Conservation (phyloP, 306 rosid genomes). For the Quercus robur region DNA sequence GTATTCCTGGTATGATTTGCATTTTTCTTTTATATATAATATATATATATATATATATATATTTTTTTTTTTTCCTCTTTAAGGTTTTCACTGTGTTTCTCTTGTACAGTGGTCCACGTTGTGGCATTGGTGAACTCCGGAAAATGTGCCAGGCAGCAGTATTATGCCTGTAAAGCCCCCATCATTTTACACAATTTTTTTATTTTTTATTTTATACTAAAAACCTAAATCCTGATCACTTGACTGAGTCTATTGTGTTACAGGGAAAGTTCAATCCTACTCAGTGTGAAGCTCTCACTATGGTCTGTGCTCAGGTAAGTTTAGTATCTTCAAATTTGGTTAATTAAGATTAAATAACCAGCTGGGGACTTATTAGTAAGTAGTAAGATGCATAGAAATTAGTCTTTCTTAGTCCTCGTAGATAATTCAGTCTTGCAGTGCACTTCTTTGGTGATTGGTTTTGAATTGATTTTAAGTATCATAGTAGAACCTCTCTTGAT, state of each 20-base stretch:
- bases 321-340: neutral
- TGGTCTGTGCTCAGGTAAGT: slow-evolving; percentile 98
- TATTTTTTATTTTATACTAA: neutral
- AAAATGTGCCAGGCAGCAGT: slow-evolving; percentile 99
- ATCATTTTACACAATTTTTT: neutral
- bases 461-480: neutral
- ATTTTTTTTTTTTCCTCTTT: neutral
- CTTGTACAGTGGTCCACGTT: slow-evolving; percentile 84
- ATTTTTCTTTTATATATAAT: neutral
- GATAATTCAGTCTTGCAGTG: neutral
- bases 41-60: too few relatives aligned
- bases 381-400: neutral
- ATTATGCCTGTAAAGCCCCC: slow-evolving; percentile 86
- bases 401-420: neutral
- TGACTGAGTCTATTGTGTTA: slow-evolving; percentile 27
- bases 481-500: neutral
- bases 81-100: slow-evolving; percentile 26
- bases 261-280: slow-evolving; percentile 99
- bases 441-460: neutral
- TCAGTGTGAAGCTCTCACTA: slow-evolving; percentile 96
- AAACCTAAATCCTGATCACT: slow-evolving; percentile 2
- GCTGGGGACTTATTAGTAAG: slow-evolving; percentile 3
- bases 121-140: slow-evolving; percentile 99
- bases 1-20: slow-evolving; percentile 14
- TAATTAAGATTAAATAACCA: neutral